Evolutionary conservation across 331 rosid species (phyloP), one percentile per base, ranked within the genome.

Genomic region (Saraca asoca): DNA sequence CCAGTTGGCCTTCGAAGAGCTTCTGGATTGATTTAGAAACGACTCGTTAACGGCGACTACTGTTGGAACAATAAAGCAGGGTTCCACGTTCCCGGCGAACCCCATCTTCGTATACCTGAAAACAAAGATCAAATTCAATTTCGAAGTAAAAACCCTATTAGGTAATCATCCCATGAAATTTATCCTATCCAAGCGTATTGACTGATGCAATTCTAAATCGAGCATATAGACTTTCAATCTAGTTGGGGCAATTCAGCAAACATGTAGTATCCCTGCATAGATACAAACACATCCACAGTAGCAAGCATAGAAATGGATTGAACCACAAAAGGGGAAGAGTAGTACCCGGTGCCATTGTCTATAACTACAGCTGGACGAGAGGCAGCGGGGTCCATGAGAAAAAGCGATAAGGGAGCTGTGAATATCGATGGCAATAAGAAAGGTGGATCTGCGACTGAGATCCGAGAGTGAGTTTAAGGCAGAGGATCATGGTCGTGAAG

Each of bases 91-190:
- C 8, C 99, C 97, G 19, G 97, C 96, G 56, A 85, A 94, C 39
- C 99, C 99, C 99, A 94, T 94, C 84, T 94, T 94, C 58, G 97
- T 94, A 69, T 90, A 94, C 72, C 99, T 94, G 81, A 24, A 24
- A 24, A 24, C 63, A 61, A 51, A 35, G 15, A 58, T 5, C 80
- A 58, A 12, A 50, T 62, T 58, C 13, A 9, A 55, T 64, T 70
- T 66, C 45, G 39, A 6, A 35, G 12, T 2, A 62, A 75, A 56
- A 75, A 56, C 68, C 60, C 75, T 67, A 57, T 37, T 38, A 20
- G 45, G 44, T 9, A 10, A 31, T 15, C 5, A 1, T 46, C 51
- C 51, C 7, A 13, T 6, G 14, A 7, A 39, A 7, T 6, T 7
- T 39, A 39, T 7, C 11, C 43, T 10, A 59, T 15, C 5, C 11